Percentiles rank a stretch among this genome's conserved stretches.
phyloP scores from a whole-genome alignment of 2,329 filamentous ascomycete genomes.

The Dothideomycetidae sp. region DNA sequence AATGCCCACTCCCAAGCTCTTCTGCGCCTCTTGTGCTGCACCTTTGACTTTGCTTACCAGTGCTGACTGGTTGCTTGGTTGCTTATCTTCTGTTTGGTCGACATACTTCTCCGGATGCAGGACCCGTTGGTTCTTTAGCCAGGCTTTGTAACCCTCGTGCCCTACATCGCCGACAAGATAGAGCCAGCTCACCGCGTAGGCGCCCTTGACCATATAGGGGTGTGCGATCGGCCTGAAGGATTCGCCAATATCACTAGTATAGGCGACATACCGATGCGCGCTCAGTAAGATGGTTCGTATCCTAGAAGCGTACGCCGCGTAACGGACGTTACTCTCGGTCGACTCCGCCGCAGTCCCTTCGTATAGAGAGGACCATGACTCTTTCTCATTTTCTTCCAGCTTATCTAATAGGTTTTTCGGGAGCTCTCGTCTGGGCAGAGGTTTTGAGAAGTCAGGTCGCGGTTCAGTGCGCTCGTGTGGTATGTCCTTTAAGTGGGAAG shows the following conservation, averaged over 20 bases:
- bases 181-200: constrained; percentile 84
- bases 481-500: constrained; percentile 21
- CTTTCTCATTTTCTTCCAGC: constrained; percentile 48
- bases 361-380: constrained; percentile 59
- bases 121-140: constrained; percentile 66
- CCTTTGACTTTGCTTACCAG: constrained; percentile 24
- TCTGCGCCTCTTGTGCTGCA: constrained; percentile 5
- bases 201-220: constrained; percentile 62
- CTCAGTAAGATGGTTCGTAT: constrained; percentile 54
- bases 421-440: constrained; percentile 37
- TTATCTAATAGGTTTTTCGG: constrained; percentile 42
- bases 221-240: constrained; percentile 89
- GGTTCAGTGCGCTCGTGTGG: constrained; percentile 29
- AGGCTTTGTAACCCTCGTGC: constrained; percentile 92
- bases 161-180: constrained; percentile 84
- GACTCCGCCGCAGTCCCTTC: constrained; percentile 64
- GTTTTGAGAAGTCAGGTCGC: constrained; percentile 34
- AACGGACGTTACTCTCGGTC: constrained; percentile 73
- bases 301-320: constrained; percentile 81
- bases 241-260: constrained; percentile 89
- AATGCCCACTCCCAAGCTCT: constrained; percentile 17
- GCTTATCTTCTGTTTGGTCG: constrained; percentile 20
- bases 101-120: constrained; percentile 48
- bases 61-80: neutral
- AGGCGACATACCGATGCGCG: constrained; percentile 91